Evolutionary conservation across 2,329 filamentous ascomycete genomes (phyloP), one percentile per base, ranked within the genome.

Genomic region (Pseudogymnoascus sp.): DNA sequence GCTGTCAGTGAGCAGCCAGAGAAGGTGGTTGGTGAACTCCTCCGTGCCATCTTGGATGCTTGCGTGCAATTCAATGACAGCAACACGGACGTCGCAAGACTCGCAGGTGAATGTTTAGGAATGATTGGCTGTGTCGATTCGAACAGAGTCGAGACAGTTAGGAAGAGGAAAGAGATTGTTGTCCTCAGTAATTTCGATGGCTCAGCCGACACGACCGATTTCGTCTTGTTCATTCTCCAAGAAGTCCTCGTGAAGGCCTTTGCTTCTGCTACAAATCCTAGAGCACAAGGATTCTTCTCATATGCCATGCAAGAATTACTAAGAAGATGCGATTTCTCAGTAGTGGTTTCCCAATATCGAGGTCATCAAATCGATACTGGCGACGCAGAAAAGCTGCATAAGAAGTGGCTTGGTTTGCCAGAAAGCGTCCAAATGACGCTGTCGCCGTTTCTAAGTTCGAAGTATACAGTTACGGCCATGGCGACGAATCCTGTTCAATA

Each of bases 301-400:
- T 99, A 89, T 73, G 90, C 88, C 1, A 97, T 99, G 86, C 94
- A 99, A 73, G 88, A 96, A 68, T 80, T 97, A 39, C 80, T 97
- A 3, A 86, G 87, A 47, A 85, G 87, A 66, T 90, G 89, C 69
- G 86, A 88, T 28, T 86, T 97, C 69, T 58, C 57, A 9, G 83
- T 81, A 0, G 79, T 66, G 57, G 66, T 60, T 11, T 63, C 66
- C 2, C 65, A 65, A 7, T 47, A 67, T 11, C 65, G 62, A 35
- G 63, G 64, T 77, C 59, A 72, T 71, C 30, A 73, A 74, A 70
- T 72, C 75, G 37, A 74, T 75, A 3, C 72, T 73, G 0, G 72
- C 18, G 81, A 85, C 28, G 78, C 79, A 9, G 81, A 81, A 57
- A 78, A 82, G 2, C 81, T 87, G 25, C 89, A 87, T 69, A 78